Evolutionary conservation across 305 asterid genomes (phyloP), one percentile per base, ranked within the genome.

Genomic region (Solanum aculeatissimum): DNA sequence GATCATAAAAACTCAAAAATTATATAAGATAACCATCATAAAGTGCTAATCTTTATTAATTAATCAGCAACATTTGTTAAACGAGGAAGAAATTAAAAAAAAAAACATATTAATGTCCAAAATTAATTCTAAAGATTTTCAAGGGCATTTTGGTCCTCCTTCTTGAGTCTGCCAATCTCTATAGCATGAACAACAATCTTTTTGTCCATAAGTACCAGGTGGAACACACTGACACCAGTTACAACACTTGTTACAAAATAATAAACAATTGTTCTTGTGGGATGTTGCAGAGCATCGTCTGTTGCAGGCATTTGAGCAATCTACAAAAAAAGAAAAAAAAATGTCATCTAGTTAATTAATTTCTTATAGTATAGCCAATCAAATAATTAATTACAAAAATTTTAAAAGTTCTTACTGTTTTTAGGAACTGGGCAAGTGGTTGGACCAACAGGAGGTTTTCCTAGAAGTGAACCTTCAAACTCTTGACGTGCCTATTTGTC

Each of bases 191-290:
- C 87, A 85, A 23, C 85, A 81, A 11, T 71, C 58, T 51, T 85
- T 85, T 49, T 85, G 75, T 29, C 85, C 87, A 4, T 0, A 57
- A 4, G 82, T 81, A 12, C 79, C 83, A 3, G 77, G 78, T 0
- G 87, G 87, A 81, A 85, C 87, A 32, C 87, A 85, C 10, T 55
- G 23, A 12, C 87, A 85, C 66, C 78, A 32, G 9, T 13, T 58
- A 35, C 87, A 85, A 54, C 87, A 81, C 32, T 27, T 10, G 32
- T 71, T 81, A 29, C 85, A 85, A 15, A 23, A 45, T 27, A 40
- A n/a, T 71, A 82, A 55, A 29, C 87, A 82, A 60, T 57, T 29
- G 11, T 23, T 60, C 9, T 27, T 8, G 29, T 81, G 83, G 3
- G 74, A 74, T 23, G 79, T 85, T 15, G 75, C 47, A 0, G 87